phyloP scores from a whole-genome alignment of 2,329 filamentous ascomycete genomes.

The Aspergillus niger region DNA sequence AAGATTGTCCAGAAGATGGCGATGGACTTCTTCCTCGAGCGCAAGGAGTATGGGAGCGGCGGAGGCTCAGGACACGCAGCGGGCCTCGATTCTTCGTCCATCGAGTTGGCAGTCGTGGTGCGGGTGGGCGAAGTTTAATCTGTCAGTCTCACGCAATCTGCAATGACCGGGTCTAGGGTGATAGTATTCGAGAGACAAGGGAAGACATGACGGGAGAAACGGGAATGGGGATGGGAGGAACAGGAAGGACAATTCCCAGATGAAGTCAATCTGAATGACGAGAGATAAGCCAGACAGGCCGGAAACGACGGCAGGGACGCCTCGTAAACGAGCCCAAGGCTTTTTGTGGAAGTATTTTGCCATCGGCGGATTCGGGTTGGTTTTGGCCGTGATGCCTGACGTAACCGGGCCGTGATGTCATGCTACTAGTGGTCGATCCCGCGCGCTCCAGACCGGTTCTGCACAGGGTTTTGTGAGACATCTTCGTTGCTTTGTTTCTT shows the following conservation, averaged over 20 bases:
- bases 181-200: constrained; percentile 4
- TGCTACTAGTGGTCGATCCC: not conserved
- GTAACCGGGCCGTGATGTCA: constrained; percentile 18
- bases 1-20: constrained; percentile 62
- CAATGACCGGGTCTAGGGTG: constrained; percentile 16
- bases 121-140: not conserved
- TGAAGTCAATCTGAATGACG: not conserved
- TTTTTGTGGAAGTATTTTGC: not conserved
- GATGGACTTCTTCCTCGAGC: constrained; percentile 57
- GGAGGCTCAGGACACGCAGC: constrained; percentile 41
- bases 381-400: constrained; percentile 7
- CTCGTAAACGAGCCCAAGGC: not conserved
- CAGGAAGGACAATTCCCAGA: not conserved
- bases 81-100: constrained; percentile 37
- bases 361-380: not conserved
- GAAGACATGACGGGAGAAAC: constrained; percentile 1
- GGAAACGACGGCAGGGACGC: constrained; percentile 3
- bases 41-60: constrained; percentile 58
- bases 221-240: not conserved
- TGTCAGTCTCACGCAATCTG: constrained; percentile 2
- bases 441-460: not conserved
- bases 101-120: constrained; percentile 22
- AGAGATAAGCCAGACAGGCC: not conserved
- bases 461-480: not conserved
- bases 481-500: not conserved